Base-by-base conservation (phyloP, 805 yeast species). In the Diddensiella transvaalensis region DNA sequence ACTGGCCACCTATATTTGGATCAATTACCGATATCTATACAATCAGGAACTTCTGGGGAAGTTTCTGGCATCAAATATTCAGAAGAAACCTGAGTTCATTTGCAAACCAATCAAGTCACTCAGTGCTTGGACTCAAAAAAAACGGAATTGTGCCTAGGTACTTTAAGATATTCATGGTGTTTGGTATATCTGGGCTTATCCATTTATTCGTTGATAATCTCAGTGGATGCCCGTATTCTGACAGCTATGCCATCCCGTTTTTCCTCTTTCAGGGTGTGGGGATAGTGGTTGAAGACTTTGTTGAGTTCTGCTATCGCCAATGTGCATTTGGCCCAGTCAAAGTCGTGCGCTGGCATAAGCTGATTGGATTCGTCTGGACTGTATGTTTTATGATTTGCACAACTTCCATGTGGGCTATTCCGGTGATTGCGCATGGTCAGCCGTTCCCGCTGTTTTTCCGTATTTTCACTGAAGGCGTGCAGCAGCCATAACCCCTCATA, bases 241-340 rank as follows among this genome's bases (percentile, higher is more conserved):
- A 13, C 17, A 13, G 18, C 15, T n/a, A 8, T 6, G 38, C 18
- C 8, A 35, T 13, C 15, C n/a, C 18, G 18, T 35, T 35, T 17
- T 35, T 35, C 15, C n/a, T 35, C 6, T 17, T 8, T 10, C n/a
- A 35, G 18, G 38, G 17, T 6, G n/a, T n/a, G 8, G 38, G 18
- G n/a, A 35, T 35, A 6, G 18, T 35, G 38, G n/a, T 35, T n/a
- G 38, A 35, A n/a, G 38, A 35, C 18, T 35, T 35, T 17, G 18
- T n/a, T 8, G 8, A n/a, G 18, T 35, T 10, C 15, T 8, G 6
- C 18, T 35, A 35, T n/a, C 18, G 18, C 15, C n/a, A 8, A 6
- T n/a, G 8, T 17, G 11, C 11, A 26, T 8, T 8, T 35, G 38
- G 38, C 8, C 6, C 8, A 8, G 15, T 8, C 17, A 6, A 10